Evolutionary conservation across 371 early-diverging fungal genomes (phyloP), one percentile per base, ranked within the genome.

Genomic region (Mucor ambiguus): DNA sequence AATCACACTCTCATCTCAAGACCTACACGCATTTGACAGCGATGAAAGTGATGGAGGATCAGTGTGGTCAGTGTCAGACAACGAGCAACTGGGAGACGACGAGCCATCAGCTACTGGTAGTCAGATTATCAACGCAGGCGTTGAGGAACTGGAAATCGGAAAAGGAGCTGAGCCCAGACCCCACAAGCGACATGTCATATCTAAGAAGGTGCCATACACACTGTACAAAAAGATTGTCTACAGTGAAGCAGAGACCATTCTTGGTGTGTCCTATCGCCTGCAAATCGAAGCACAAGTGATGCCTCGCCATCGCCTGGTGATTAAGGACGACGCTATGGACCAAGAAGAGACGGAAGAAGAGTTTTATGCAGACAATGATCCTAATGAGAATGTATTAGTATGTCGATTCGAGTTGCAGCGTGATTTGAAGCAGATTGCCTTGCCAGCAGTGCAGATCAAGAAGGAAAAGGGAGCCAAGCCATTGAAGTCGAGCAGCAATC

Each of bases 371-470:
- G 38, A 62, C 10, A n/a, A 38, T 52, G 63, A 70, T 22, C 44
- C 32, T 2, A 38, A 59, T 18, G 67, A 77, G 22, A 58, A 63
- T 43, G 59, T 71, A 0, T 30, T 81, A 0, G 67, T 76, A 0
- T 82, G 82, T 38, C 69, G 74, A n/a, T 79, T 82, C 63, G 79
- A 79, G 57, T 59, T 82, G 12, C 74, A 79, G 58, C 73, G 73
- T 3, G 76, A 70, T 58, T 58, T 37, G 26, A 63, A 38, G 28
- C 61, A 55, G 30, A 66, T 67, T 54, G 60, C 33, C 0, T 41
- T 54, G 5, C 44, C 62, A 12, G 49, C 61, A 24, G 22, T 56
- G 35, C 16, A 33, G 0, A 60, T 60, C 43, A 63, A 66, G 28
- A 57, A 58, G 14, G 58, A 66, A 16, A 55, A 62, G 56, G 56